Base-by-base conservation (phyloP, 352 stramenopile genomes). In the Blastocystis hominis region DNA sequence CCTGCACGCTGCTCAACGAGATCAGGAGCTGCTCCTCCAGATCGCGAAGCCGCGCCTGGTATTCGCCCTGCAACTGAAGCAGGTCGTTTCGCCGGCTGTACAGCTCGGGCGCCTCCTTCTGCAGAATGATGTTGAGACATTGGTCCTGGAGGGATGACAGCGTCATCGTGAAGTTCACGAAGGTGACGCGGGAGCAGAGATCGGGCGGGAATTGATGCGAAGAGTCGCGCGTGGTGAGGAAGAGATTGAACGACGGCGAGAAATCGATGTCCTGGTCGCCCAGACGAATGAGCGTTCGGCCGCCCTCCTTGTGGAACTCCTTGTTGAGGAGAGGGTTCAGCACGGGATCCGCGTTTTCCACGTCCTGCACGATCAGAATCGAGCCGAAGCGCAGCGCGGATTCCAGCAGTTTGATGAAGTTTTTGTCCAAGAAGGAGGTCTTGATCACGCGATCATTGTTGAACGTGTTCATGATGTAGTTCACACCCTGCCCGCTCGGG, bases 341-440 rank as follows among this genome's bases (percentile, higher is more conserved):
- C 42, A 99, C 96, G 62, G 97, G 97, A 90, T 99, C 97, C n/a
- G 68, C 66, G 70, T 95, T 97, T 89, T 99, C 97, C 24, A 99
- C 97, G 90, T 99, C 98, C 88, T 98, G 95, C 36, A 99, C 96
- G 13, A 99, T 90, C 46, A 99, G 91, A 47, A 97, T 94, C 38
- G 95, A 98, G 53, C 97, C 97, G 89, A 99, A 99, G 54, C 97
- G 95, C 91, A 99, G 97, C 38, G 97, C 96, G 88, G 95, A 98
- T n/a, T 95, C 95, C 30, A 99, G 91, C n/a, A 97, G 97, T 90
- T 99, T 99, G 92, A 98, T 98, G 91, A 99, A 99, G 6, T 94
- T 96, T 36, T 77, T 80, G 34, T 89, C 97, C 72, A 99, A 90
- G 91, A 99, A 99, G 42, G 95, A 98, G 3, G 97, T 98, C 86